Evolutionary conservation across 257 asterid species (phyloP).

Genomic region (Capsicum baccatum): DNA sequence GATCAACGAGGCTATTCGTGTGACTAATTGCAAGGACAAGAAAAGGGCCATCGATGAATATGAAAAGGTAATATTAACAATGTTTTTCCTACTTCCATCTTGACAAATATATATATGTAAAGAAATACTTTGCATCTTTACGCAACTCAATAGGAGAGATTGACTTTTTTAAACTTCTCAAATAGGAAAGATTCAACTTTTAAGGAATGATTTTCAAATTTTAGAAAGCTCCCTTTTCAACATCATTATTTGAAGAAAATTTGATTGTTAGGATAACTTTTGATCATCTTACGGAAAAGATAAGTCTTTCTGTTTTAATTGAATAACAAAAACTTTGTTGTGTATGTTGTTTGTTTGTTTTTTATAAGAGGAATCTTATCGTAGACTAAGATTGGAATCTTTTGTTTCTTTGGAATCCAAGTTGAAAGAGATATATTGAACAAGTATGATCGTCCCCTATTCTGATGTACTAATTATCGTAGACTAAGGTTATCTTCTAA

Average conservation of each 20-base stretch:
- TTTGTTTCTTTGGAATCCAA: too few species aligned
- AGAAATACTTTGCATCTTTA: not conserved
- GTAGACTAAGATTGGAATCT: too few species aligned
- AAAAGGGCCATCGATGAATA: conserved; percentile 35
- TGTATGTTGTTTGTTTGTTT: too few species aligned
- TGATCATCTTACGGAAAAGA: too few species aligned
- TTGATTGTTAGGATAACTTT: not conserved
- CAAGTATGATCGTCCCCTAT: not conserved
- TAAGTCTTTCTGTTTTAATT: too few species aligned
- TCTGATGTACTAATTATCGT: not conserved
- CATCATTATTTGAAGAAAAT: not conserved
- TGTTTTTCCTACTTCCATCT: not conserved
- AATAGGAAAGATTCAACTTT: not conserved
- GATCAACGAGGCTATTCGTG: conserved; percentile 47
- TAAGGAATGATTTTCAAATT: not conserved
- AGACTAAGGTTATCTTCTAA: too few species aligned
- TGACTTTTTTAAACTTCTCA: not conserved
- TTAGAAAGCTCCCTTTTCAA: not conserved
- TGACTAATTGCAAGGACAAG: conserved; percentile 37
- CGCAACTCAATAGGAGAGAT: not conserved
- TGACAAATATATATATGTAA: not conserved
- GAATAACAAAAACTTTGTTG: too few species aligned
- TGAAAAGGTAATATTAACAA: conserved; percentile 40
- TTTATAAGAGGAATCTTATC: too few species aligned
- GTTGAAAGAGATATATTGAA: not conserved